Evolutionary conservation across 352 stramenopile genomes (phyloP).

Genomic region (Thraustochytrium sp.): DNA sequence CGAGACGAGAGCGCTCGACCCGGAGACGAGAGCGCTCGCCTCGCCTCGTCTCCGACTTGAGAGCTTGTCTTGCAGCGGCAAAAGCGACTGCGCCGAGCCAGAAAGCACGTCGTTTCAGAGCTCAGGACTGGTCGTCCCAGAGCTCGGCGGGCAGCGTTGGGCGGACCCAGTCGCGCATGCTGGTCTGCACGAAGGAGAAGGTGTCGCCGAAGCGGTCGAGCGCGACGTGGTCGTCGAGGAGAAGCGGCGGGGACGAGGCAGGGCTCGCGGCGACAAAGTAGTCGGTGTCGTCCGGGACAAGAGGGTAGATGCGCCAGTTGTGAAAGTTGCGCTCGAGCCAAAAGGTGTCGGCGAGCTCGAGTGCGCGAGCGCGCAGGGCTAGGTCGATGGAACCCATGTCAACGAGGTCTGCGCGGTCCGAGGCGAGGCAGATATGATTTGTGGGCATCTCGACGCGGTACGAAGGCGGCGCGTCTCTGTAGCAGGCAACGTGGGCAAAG

Average conservation of each 20-base stretch:
- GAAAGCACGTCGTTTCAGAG: no score
- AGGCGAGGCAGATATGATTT: slow-evolving; percentile 2
- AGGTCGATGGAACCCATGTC: background rate
- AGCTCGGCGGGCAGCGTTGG: background rate
- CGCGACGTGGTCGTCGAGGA: background rate
- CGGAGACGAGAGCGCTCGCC: no score
- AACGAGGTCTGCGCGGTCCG: background rate
- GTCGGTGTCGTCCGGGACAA: background rate
- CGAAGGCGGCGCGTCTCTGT: background rate
- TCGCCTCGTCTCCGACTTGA: no score
- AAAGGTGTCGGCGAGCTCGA: background rate
- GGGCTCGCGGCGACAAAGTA: background rate
- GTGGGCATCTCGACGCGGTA: background rate
- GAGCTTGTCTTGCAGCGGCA: no score
- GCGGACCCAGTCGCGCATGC: background rate
- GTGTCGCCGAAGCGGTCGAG: background rate
- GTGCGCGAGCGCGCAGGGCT: no score
- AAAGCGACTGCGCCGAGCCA: no score
- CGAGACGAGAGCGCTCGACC: no score
- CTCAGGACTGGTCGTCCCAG: background rate
- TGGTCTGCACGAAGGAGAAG: background rate
- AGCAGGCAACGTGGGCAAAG: background rate
- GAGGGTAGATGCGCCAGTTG: slow-evolving; percentile 10
- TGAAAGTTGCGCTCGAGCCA: background rate
- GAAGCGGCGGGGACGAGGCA: background rate